Base-by-base conservation (phyloP, 352 stramenopile species). In the Phytophthora constricta region DNA sequence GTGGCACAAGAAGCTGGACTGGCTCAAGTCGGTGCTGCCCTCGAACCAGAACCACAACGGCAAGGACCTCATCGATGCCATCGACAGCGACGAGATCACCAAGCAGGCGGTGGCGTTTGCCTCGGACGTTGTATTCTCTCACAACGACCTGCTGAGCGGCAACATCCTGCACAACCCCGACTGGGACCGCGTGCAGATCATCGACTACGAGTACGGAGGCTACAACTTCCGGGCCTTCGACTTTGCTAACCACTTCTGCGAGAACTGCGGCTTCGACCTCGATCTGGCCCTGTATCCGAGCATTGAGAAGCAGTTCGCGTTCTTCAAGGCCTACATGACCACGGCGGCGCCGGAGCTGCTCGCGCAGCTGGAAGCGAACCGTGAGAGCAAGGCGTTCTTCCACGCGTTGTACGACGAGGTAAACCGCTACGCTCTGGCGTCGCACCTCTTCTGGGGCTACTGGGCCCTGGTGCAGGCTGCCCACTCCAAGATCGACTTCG, bases 131-230 rank as follows among this genome's bases (percentile, higher is more conserved):
- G 90, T 97, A 8, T 97, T 98, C 58, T 98, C 90, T 64, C 95
- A 98, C 84, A 98, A 98, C 70, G 95, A 98, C 68, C 70, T 96
- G 42, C 83, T 98, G 41, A 96, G 87, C 52, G 86, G 88, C 66
- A 95, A 94, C 74, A 92, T 95, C 49, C 60, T 96, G 47, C 79
- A 92, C 72, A 90, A 86, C 65, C 77, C 87, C 28, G 62, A 68
- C 37, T 93, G 88, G 81, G 74, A 88, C 62, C 87, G 88, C 34
- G 87, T 98, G 47, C 90, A 95, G 76, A 92, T 98, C 68, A 98
- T 98, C 65, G 95, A 98, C 79, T 98, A 97, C 76, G 95, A 98
- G 78, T 98, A 98, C 70, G 92, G 89, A 45, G 90, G 86, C 42
- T 97, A 93, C 81, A 98, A 98, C 77, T 97, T 87, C 65, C 91